Base-by-base conservation (phyloP, 129 eudicot genomes). In the Lonicera japonica region DNA sequence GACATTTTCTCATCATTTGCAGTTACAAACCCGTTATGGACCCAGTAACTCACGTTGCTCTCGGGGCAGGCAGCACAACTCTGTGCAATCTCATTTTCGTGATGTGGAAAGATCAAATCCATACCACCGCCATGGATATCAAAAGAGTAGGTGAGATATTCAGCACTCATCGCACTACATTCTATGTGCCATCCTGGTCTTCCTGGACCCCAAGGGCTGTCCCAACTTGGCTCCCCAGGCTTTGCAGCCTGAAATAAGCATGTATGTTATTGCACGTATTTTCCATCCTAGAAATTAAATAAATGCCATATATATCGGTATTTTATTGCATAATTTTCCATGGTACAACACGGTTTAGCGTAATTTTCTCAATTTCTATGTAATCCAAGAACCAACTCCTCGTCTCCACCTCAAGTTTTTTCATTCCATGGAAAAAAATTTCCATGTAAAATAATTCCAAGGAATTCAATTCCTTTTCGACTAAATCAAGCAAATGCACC, bases 181-280 rank as follows among this genome's bases (percentile, higher is more conserved):
- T 92, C 98, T 25, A 92, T 92, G 68, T 92, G 98, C 96, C 98
- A 92, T 38, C 98, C 98, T 17, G 96, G 96, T 66, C 98, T 87
- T 67, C 98, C 98, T 15, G 88, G 88, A 53, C 98, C 98, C 96
- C 98, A 92, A 13, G 95, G 95, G 76, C 98, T 92, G n/a, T 84
- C 96, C 96, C 98, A 92, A 69, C 85, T 80, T 47, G 87, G 86
- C 67, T 92, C 95, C 43, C 95, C 96, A 25, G 83, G 83, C 74
- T 92, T 92, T 57, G 98, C 98, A 70, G 98, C 87, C 96, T 87
- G 70, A 29, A 66, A 68, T 38, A 36, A 66, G 13, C 45, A 6
- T 6, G 36, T 29, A 6, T 29, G 6, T 29, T 29, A 29, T 29
- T 29, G 36, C 36, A 6, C 36, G 36, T 29, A 29, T 29, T 29